Conservation (phyloP, 768 basidiomycete species). For the Boletus pseudo-olivaceus region DNA sequence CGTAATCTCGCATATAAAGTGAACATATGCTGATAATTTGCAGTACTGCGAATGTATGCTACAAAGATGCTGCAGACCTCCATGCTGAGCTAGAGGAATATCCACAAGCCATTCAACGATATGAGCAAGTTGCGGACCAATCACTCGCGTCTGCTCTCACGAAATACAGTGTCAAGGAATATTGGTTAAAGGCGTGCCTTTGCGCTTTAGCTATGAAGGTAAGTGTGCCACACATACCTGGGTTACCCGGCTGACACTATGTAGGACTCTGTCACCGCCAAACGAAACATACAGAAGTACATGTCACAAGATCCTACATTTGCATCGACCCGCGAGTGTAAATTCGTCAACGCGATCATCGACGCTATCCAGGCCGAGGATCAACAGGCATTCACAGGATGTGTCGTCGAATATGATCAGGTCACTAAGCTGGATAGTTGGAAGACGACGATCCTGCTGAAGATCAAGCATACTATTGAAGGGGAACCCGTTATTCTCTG, state of each 20-base stretch:
- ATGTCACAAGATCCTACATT: constrained; percentile 82
- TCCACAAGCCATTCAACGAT: constrained; percentile 78
- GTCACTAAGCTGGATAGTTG: constrained; percentile 91
- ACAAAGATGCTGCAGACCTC: constrained; percentile 94
- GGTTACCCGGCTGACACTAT: constrained; percentile 9
- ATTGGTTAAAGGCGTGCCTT: constrained; percentile 84
- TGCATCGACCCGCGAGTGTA: constrained; percentile 84
- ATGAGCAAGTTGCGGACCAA: constrained; percentile 86
- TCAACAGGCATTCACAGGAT: constrained; percentile 69
- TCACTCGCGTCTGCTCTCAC: constrained; percentile 79
- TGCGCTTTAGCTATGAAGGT: constrained; percentile 89
- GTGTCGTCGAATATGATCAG: constrained; percentile 91
- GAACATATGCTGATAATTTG: constrained; percentile 3
- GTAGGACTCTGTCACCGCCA: constrained; percentile 82
- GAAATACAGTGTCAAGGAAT: constrained; percentile 99
- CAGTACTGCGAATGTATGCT: constrained; percentile 94
- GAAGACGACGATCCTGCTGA: constrained; percentile 90
- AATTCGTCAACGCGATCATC: constrained; percentile 74
- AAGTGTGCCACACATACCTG: constrained; percentile 28
- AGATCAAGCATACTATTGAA: constrained; percentile 80
- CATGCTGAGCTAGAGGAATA: constrained; percentile 88
- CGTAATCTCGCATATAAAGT: constrained; percentile 29
- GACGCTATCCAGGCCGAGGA: constrained; percentile 76
- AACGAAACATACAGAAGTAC: constrained; percentile 76
- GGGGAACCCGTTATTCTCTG: constrained; percentile 44